Evolutionary conservation across 345 rosid genomes (phyloP), one percentile per base, ranked within the genome.

Genomic region (Salix suchowensis): DNA sequence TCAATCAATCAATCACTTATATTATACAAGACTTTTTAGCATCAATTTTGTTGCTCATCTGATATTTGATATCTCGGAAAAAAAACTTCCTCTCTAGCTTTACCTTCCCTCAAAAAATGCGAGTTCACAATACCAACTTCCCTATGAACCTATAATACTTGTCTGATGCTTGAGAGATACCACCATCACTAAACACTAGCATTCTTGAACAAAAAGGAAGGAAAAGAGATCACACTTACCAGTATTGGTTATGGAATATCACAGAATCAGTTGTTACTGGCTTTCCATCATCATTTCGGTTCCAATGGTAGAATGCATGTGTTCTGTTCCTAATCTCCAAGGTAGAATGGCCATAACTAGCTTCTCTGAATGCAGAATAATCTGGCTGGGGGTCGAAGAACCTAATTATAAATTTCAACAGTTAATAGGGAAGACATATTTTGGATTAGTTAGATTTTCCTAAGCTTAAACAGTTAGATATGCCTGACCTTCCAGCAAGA

Each of bases 401-500:
- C 77, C 82, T 74, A 40, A 7, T 48, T 18, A 72, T 23, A 10
- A 23, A 60, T 60, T 19, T 60, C 14, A 60, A 12, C 24, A 60
- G 65, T 60, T 21, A 7, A 60, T 21, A 21, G 2, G 0, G 9
- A n/a, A 60, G 13, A 2, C 8, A 9, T 21, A 7, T 60, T 60
- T 60, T 60, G 65, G 9, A 19, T 21, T 7, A 58, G 18, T 46
- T 23, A 2, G 30, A 21, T 21, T 11, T 60, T 21, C 28, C 1
- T 60, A 48, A 32, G 5, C 44, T 23, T 15, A 36, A 73, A 74
- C 21, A n/a, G 6, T 61, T 60, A 15, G 65, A 74, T 24, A 52
- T 52, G 32, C 30, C 54, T 65, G 70, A 89, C 92, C 76, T 76
- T 14, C 68, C 82, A 23, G 92, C 92, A 23, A 89, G 78, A 81